phyloP scores from a whole-genome alignment of 306 rosid species.

The Ammopiptanthus mongolicus region DNA sequence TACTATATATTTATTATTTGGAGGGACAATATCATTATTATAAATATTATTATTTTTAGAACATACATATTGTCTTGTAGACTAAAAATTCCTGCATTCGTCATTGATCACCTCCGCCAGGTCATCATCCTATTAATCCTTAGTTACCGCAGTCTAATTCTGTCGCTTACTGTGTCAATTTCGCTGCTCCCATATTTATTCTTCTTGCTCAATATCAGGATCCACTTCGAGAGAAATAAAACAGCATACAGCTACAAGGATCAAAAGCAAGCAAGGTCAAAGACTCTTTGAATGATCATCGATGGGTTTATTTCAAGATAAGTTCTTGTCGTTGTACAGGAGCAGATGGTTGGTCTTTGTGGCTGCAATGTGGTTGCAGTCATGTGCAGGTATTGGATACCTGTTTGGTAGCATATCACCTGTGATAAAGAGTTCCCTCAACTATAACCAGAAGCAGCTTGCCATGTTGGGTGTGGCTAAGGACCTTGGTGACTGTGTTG shows the following conservation, averaged over 20 bases:
- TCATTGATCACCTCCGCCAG: too few species aligned
- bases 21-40: too few species aligned
- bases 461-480: conserved; percentile 78
- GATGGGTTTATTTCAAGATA: conserved; percentile 48
- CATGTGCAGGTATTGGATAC: conserved; percentile 90
- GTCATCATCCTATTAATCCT: not conserved
- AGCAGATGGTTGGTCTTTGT: conserved; percentile 93
- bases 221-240: not conserved
- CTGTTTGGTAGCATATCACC: conserved; percentile 88
- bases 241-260: not conserved
- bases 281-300: not conserved
- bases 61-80: too few species aligned
- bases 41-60: too few species aligned
- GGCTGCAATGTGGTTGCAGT: conserved; percentile 93
- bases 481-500: conserved; percentile 85
- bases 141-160: not conserved
- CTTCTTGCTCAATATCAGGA: not conserved
- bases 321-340: conserved; percentile 31
- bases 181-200: not conserved
- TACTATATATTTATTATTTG: too few species aligned
- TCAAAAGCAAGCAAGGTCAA: not conserved
- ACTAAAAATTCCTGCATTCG: too few species aligned
- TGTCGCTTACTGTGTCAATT: not conserved
- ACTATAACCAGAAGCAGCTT: conserved; percentile 70
- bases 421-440: conserved; percentile 55